A percentile compares a stretch with the other conserved stretches of the same genome.
Evolutionary conservation across 805 yeast genomes (phyloP).

Genomic region (Debaryomyces maramus): DNA sequence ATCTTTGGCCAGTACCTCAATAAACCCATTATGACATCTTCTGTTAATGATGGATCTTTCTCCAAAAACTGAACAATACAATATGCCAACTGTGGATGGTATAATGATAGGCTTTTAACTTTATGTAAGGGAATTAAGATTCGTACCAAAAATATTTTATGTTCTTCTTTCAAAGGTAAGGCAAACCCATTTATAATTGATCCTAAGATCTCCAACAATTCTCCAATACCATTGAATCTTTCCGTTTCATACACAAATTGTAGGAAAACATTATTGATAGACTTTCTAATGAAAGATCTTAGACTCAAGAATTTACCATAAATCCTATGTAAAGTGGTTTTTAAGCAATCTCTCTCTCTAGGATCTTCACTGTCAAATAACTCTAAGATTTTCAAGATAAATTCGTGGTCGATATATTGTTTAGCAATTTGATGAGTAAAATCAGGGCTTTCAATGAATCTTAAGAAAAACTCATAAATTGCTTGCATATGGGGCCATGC

Average conservation of each 20-base stretch:
- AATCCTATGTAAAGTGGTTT: constrained; percentile 92
- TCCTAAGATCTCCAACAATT: constrained; percentile 90
- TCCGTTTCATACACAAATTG: constrained; percentile 95
- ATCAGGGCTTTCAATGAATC: constrained; percentile 93
- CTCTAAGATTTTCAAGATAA: constrained; percentile 77
- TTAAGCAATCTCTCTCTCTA: constrained; percentile 90
- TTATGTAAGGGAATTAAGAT: constrained; percentile 92
- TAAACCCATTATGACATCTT: constrained; percentile 93
- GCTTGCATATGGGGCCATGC: constrained; percentile 99
- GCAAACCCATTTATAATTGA: constrained; percentile 98
- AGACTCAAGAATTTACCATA: constrained; percentile 92
- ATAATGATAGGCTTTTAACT: constrained; percentile 80
- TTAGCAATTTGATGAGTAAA: constrained; percentile 92
- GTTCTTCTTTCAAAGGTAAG: constrained; percentile 94
- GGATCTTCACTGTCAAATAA: constrained; percentile 96
- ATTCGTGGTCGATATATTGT: constrained; percentile 89
- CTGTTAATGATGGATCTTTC: constrained; percentile 88
- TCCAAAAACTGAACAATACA: constrained; percentile 96
- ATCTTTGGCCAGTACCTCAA: constrained; percentile 96
- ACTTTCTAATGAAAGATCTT: constrained; percentile 86
- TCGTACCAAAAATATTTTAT: constrained; percentile 82
- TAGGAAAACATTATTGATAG: constrained; percentile 87
- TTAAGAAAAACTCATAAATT: constrained; percentile 88
- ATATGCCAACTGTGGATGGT: constrained; percentile 96
- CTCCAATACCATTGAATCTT: constrained; percentile 93